A percentile compares a stretch with the other conserved stretches of the same genome.
phyloP scores from a whole-genome alignment of 148 eudicot species.

The Rhododendron molle region DNA sequence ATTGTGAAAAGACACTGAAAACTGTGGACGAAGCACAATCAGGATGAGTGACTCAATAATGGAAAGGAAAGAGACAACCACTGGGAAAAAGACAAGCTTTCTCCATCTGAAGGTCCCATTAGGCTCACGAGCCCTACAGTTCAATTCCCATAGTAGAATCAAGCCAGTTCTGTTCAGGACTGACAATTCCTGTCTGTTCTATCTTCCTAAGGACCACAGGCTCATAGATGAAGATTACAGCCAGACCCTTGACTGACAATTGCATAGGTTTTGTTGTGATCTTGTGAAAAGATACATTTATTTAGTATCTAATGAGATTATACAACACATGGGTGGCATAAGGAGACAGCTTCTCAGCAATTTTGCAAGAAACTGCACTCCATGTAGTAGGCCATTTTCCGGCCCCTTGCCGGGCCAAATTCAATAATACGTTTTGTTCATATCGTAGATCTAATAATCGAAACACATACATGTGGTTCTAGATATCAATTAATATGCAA shows the following conservation, averaged over 20 bases:
- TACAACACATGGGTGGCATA: neutral
- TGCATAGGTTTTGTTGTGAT: neutral
- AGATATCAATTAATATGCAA: neutral
- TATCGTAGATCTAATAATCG: neutral
- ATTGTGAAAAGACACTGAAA: neutral
- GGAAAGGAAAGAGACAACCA: neutral
- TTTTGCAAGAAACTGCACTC: neutral
- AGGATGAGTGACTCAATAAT: neutral
- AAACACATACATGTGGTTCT: neutral
- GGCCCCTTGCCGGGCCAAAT: neutral
- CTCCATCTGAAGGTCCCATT: neutral
- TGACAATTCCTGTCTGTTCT: neutral
- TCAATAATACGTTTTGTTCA: neutral
- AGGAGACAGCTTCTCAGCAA: neutral
- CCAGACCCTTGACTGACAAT: neutral
- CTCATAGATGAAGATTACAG: neutral
- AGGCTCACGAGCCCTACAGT: neutral
- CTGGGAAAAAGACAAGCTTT: neutral
- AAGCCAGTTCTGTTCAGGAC: neutral
- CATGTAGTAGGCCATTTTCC: neutral
- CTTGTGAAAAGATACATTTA: neutral
- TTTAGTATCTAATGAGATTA: neutral
- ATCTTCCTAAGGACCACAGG: neutral
- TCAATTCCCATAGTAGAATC: neutral
- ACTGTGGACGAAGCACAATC: neutral